Conservation (phyloP, 345 rosid genomes). For the Arabis alpina region DNA sequence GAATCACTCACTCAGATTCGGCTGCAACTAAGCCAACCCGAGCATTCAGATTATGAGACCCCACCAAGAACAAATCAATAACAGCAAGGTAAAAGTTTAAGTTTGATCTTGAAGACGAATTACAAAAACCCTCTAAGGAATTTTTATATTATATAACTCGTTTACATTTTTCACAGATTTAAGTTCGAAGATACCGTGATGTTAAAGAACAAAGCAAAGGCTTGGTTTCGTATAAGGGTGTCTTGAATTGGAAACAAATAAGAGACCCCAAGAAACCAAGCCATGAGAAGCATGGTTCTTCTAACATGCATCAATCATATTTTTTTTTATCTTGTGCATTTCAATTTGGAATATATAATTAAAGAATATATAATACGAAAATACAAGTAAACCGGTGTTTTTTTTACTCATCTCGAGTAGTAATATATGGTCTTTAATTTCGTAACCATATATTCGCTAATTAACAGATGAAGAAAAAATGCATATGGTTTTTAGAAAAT, state of each 20-base stretch:
- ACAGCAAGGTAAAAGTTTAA: background rate
- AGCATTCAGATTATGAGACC: slow-evolving; percentile 41
- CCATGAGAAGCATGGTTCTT: slow-evolving; percentile 35
- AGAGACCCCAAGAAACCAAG: slow-evolving; percentile 20
- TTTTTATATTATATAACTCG: slow-evolving; percentile 5
- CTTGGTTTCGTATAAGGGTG: slow-evolving; percentile 26
- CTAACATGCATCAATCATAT: slow-evolving; percentile 18
- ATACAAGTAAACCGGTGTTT: slow-evolving; percentile 1
- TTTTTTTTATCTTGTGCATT: slow-evolving; percentile 25
- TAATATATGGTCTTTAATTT: slow-evolving; percentile 6
- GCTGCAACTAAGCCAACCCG: slow-evolving; percentile 63
- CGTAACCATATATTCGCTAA: background rate
- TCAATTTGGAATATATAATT: slow-evolving; percentile 27
- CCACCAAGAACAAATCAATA: slow-evolving; percentile 44
- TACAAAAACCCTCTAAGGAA: background rate
- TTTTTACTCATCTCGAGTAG: slow-evolving; percentile 16
- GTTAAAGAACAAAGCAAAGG: slow-evolving; percentile 34
- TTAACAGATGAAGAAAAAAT: background rate
- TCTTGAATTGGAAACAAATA: slow-evolving; percentile 21
- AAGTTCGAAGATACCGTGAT: slow-evolving; percentile 28
- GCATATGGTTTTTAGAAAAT: too few species aligned
- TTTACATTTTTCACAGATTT: slow-evolving; percentile 24
- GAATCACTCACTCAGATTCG: slow-evolving; percentile 46
- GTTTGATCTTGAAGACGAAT: slow-evolving; percentile 6
- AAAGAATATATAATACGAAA: slow-evolving; percentile 30